phyloP scores from a whole-genome alignment of 2,329 filamentous ascomycete genomes.

The Xylaria sp. region DNA sequence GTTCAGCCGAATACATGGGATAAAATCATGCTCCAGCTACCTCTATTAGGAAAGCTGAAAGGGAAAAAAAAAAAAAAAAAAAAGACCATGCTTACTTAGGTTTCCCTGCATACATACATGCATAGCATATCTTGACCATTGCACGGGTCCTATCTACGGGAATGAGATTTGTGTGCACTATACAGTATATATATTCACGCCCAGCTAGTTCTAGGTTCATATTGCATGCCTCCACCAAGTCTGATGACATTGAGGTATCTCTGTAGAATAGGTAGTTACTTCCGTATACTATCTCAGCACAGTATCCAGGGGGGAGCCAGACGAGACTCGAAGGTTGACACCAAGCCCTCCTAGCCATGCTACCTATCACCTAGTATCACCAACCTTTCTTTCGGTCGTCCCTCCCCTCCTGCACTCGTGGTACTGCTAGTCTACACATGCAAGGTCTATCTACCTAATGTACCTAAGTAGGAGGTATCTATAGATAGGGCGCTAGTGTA shows the following conservation, averaged over 20 bases:
- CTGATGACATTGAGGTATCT: not conserved
- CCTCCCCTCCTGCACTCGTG: constrained; percentile 16
- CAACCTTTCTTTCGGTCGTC: constrained; percentile 21
- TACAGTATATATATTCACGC: constrained; percentile 21
- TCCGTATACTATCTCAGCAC: not conserved
- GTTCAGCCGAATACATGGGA: not conserved
- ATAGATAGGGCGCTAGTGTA: constrained; percentile 19
- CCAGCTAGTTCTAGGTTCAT: constrained; percentile 3
- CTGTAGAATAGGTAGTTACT: not conserved
- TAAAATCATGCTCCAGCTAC: constrained; percentile 12
- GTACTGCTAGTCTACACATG: constrained; percentile 14
- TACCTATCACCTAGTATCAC: constrained; percentile 13
- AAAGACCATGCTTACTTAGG: not conserved
- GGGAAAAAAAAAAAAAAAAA: not conserved
- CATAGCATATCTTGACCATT: not conserved
- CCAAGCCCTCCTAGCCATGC: not conserved
- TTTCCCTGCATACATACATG: not conserved
- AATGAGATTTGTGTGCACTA: constrained; percentile 18
- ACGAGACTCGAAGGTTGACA: constrained; percentile 3
- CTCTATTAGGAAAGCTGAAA: constrained; percentile 25
- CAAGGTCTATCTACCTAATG: not conserved
- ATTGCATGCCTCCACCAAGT: constrained; percentile 28
- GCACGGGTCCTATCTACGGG: not conserved
- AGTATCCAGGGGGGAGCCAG: not conserved
- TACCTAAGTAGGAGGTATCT: not conserved